phyloP scores from a whole-genome alignment of 768 basidiomycete species.

The Leccinellum rugosiceps region DNA sequence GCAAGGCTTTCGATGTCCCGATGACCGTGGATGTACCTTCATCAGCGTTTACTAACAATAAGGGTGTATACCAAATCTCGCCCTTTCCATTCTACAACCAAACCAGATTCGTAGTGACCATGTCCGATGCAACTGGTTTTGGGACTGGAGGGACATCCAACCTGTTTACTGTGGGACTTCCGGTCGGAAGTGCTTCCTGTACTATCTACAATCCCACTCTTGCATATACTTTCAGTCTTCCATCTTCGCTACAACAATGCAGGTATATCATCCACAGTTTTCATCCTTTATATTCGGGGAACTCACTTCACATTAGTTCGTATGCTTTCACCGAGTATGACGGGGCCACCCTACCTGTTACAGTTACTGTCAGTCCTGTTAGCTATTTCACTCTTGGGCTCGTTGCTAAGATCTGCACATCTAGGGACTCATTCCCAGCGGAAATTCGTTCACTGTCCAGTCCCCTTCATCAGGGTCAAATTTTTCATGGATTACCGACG shows the following conservation, averaged over 20 bases:
- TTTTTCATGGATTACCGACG: constrained; percentile 56
- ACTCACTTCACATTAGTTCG: constrained; percentile 33
- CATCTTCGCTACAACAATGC: constrained; percentile 58
- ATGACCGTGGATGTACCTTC: constrained; percentile 53
- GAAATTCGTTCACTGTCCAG: constrained; percentile 44
- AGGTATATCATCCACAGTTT: constrained; percentile 36
- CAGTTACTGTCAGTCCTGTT: constrained; percentile 43
- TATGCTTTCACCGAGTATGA: constrained; percentile 45
- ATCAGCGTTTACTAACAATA: constrained; percentile 49
- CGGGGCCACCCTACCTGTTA: constrained; percentile 50
- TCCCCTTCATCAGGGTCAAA: constrained; percentile 36
- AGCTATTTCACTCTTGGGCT: not conserved
- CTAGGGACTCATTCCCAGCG: constrained; percentile 64
- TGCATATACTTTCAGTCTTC: constrained; percentile 48
- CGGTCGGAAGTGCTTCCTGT: constrained; percentile 44
- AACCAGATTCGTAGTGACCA: constrained; percentile 49
- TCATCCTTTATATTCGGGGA: not conserved
- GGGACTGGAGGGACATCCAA: constrained; percentile 58
- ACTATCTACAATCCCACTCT: constrained; percentile 43
- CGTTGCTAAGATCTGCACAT: not conserved
- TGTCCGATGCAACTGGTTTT: constrained; percentile 74
- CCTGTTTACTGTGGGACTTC: constrained; percentile 46
- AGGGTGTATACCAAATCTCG: constrained; percentile 48
- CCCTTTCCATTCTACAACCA: constrained; percentile 41
- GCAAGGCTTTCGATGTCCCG: constrained; percentile 52